Evolutionary conservation across 2,329 filamentous ascomycete species (phyloP).

Genomic region (Fusarium mangiferae): DNA sequence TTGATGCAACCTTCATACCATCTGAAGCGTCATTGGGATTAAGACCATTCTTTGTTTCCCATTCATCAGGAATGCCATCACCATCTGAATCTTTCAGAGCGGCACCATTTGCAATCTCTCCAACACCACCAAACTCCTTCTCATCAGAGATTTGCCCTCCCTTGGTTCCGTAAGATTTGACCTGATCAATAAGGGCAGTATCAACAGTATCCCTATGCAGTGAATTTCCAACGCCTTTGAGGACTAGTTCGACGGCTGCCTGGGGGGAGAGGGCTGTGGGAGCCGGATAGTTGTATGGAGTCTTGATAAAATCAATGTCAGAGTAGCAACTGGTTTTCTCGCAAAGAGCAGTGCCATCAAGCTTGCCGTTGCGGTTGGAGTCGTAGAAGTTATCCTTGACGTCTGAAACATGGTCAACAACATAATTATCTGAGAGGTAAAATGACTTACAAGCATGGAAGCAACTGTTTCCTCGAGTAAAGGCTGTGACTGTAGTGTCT

Average conservation of each 20-base stretch:
- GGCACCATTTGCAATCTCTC: constrained; percentile 51
- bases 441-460: constrained; percentile 58
- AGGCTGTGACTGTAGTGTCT: constrained; percentile 59
- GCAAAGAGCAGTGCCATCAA: constrained; percentile 60
- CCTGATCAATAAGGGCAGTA: constrained; percentile 53
- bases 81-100: constrained; percentile 57
- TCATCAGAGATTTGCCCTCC: constrained; percentile 60
- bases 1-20: constrained; percentile 53
- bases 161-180: constrained; percentile 56
- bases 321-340: constrained; percentile 57
- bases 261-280: constrained; percentile 53
- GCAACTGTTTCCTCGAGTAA: constrained; percentile 64
- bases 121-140: constrained; percentile 54
- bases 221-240: constrained; percentile 55
- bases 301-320: constrained; percentile 55
- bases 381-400: constrained; percentile 65
- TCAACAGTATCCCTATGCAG: constrained; percentile 58
- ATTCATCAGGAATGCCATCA: constrained; percentile 62
- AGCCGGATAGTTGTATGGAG: constrained; percentile 55
- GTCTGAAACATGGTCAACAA: constrained; percentile 42
- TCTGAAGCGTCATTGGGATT: constrained; percentile 53
- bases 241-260: constrained; percentile 54
- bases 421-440: accelerated
- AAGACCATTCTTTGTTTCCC: constrained; percentile 56
- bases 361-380: constrained; percentile 57